phyloP scores from a whole-genome alignment of 495 filamentous ascomycete species.

The Penicillium malachiteum region DNA sequence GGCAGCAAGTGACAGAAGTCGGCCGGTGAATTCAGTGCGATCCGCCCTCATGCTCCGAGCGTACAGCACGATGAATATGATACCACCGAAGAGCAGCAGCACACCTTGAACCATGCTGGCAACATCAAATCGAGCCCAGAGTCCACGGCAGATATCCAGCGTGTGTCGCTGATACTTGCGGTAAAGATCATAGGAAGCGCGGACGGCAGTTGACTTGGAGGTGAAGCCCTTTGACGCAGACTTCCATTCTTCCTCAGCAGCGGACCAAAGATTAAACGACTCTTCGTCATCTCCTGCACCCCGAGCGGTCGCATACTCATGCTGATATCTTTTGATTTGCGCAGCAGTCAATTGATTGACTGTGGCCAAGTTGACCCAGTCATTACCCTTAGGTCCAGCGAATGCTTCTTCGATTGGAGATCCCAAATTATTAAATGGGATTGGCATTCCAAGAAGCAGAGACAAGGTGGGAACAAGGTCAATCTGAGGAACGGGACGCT shows the following conservation, averaged over 20 bases:
- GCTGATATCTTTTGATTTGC: slow-evolving; percentile 87
- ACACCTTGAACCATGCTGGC: slow-evolving; percentile 81
- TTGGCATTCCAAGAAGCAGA: slow-evolving; percentile 82
- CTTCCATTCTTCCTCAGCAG: slow-evolving; percentile 50
- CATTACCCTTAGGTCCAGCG: slow-evolving; percentile 60
- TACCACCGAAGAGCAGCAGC: slow-evolving; percentile 61
- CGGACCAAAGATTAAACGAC: slow-evolving; percentile 59
- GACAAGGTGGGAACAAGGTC: slow-evolving; percentile 92
- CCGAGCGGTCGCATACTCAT: slow-evolving; percentile 58
- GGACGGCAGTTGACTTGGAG: slow-evolving; percentile 32
- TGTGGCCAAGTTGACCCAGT: slow-evolving; percentile 70
- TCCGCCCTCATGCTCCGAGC: slow-evolving; percentile 58
- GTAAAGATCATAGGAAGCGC: slow-evolving; percentile 57
- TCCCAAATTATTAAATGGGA: slow-evolving; percentile 97
- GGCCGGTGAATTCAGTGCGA: slow-evolving; percentile 50
- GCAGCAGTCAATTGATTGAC: slow-evolving; percentile 77
- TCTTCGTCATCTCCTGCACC: slow-evolving; percentile 60
- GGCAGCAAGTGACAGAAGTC: slow-evolving; percentile 45
- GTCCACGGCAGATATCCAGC: slow-evolving; percentile 71
- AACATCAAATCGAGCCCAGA: slow-evolving; percentile 92
- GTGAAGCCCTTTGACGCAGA: slow-evolving; percentile 37
- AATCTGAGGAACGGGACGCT: slow-evolving; percentile 86
- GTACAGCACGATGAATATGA: slow-evolving; percentile 68
- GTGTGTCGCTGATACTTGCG: slow-evolving; percentile 74
- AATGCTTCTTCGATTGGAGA: slow-evolving; percentile 94